Evolutionary conservation across 2,329 filamentous ascomycete species (phyloP).

Genomic region (Coniochaeta ligniaria): DNA sequence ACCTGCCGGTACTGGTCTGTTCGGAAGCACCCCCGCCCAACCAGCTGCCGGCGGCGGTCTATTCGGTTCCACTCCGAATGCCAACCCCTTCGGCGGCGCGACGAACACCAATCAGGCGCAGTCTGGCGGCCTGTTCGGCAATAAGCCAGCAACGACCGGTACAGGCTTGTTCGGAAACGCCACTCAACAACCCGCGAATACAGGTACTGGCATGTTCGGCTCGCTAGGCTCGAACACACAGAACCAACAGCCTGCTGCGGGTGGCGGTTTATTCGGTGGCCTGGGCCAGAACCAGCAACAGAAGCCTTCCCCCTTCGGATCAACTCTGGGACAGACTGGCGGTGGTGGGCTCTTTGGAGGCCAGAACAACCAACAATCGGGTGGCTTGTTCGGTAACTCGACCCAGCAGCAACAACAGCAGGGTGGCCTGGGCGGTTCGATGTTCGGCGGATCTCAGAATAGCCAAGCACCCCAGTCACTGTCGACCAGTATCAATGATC

Average conservation of each 20-base stretch:
- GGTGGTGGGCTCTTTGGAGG: constrained; percentile 48
- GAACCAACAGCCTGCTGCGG: constrained; percentile 10
- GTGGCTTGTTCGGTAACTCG: constrained; percentile 36
- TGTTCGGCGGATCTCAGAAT: constrained; percentile 51
- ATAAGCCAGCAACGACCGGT: constrained; percentile 1
- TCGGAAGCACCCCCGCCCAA: constrained; percentile 23
- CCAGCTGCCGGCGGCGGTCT: background rate
- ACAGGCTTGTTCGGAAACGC: constrained; percentile 19
- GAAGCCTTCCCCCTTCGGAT: constrained; percentile 50
- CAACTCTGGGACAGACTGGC: constrained; percentile 28
- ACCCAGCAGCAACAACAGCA: constrained; percentile 43
- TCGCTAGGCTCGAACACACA: constrained; percentile 20
- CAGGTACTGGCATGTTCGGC: constrained; percentile 36
- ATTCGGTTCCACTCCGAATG: constrained; percentile 3
- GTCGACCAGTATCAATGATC: constrained; percentile 72
- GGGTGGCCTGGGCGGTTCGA: constrained; percentile 40
- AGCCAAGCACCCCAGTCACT: constrained; percentile 51
- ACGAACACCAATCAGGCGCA: constrained; percentile 2
- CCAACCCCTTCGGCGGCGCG: constrained; percentile 5
- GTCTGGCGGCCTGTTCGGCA: constrained; percentile 7
- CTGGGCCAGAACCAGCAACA: constrained; percentile 41
- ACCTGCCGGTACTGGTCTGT: constrained; percentile 21
- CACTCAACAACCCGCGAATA: constrained; percentile 21
- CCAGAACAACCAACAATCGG: constrained; percentile 29
- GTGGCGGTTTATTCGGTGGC: constrained; percentile 39